Evolutionary conservation across 306 rosid species (phyloP).

Genomic region (Lupinus albus): DNA sequence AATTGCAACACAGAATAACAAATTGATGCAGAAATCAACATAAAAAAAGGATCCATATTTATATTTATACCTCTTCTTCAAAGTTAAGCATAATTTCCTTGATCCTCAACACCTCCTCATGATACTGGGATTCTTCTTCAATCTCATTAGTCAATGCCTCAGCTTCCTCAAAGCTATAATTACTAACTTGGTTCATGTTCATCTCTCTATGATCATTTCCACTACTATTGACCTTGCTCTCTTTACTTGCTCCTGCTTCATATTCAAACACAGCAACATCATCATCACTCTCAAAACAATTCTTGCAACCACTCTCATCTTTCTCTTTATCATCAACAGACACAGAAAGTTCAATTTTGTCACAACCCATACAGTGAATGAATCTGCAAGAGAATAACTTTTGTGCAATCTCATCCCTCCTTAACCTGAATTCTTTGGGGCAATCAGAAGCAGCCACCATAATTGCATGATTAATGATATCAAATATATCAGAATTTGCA

Average conservation of each 20-base stretch:
- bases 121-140: constrained; percentile 65
- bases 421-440: constrained; percentile 64
- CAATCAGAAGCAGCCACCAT: constrained; percentile 83
- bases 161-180: constrained; percentile 46
- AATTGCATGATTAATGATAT: constrained; percentile 74
- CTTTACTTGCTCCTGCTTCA: constrained; percentile 79
- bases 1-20: constrained; percentile 28
- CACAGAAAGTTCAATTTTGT: constrained; percentile 53
- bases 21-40: not conserved
- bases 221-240: constrained; percentile 67
- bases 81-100: constrained; percentile 50
- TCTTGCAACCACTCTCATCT: constrained; percentile 43
- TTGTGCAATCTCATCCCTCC: constrained; percentile 75
- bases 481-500: constrained; percentile 68
- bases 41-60: too few species aligned
- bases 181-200: constrained; percentile 53
- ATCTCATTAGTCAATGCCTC: constrained; percentile 54
- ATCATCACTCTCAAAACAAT: constrained; percentile 47
- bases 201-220: constrained; percentile 55
- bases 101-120: constrained; percentile 79
- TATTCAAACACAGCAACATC: constrained; percentile 37
- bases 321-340: constrained; percentile 39
- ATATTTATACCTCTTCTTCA: constrained; percentile 54
- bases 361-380: constrained; percentile 66
- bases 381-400: constrained; percentile 54